Evolutionary conservation across 225 moss, liverwort and hornwort genomes (phyloP), one percentile per base, ranked within the genome.

Genomic region (Lunularia cruciata): DNA sequence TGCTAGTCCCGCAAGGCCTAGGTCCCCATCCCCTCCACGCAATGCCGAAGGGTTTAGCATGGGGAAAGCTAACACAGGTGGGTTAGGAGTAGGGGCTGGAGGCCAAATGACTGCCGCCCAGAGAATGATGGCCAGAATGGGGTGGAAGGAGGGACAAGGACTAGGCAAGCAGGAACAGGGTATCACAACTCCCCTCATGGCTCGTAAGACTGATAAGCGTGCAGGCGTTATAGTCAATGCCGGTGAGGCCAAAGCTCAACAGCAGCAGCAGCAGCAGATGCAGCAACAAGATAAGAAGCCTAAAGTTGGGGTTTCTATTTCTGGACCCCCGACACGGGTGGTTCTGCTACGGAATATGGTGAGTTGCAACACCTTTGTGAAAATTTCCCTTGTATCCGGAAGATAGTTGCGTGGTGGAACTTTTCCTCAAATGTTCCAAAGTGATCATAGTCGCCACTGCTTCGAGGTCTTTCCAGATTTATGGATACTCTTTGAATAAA

Each of bases 171-270:
- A 91, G 78, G 96, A 98, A 75, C 96, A 98, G 72, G 96, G 96
- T 10, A 98, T 98, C 57, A 98, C 91, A 18, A 90, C 90, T 76
- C 96, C 96, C 13, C 86, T 98, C n/a, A 98, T 98, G 93, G 96
- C 96, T 30, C 84, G 96, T 34, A 98, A 98, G 79, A 98, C 96
- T 18, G 96, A 98, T 61, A 98, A 93, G 78, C 85, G 96, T 1
- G 96, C 96, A 48, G 96, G 96, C 58, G 96, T 98, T 5, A 98
- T 98, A 54, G 96, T 98, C n/a, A 98, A 98, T 79, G 96, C 93
- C 34, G 93, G 87, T 68, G 91, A 87, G 43, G 60, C 83, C 1
- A 79, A 84, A 60, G 61, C 4, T 26, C 79, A 73, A 71, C 40
- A 51, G 32, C 67, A 42, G 57, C 64, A 37, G 57, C 71, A 54